phyloP scores from a whole-genome alignment of 345 rosid species.

The rapeseed (Brassica napus) region DNA sequence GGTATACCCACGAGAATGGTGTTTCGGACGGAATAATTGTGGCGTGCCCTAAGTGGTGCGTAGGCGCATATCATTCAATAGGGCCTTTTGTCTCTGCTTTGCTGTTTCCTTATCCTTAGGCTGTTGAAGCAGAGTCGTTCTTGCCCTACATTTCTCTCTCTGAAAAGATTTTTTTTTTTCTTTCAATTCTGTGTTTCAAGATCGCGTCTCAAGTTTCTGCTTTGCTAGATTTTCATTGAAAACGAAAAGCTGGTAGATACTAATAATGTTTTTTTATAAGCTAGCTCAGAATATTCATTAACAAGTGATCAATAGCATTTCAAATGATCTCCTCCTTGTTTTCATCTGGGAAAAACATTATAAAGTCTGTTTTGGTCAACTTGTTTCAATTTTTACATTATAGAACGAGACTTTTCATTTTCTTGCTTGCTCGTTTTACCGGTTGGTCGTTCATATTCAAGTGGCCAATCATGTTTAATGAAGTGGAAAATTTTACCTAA shows the following conservation, averaged over 20 bases:
- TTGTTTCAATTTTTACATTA: too few species aligned
- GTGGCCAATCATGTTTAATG: too few species aligned
- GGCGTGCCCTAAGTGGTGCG: slow-evolving; percentile 38
- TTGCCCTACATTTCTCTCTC: slow-evolving; percentile 22
- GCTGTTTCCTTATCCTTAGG: slow-evolving; percentile 14
- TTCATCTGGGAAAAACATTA: too few species aligned
- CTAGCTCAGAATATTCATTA: neutral
- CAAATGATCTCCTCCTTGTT: too few species aligned
- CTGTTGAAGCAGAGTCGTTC: slow-evolving; percentile 12
- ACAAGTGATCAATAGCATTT: too few species aligned
- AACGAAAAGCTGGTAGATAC: neutral
- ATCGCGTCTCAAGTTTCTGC: neutral
- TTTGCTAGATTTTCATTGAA: neutral
- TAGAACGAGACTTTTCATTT: neutral
- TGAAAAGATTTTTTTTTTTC: neutral
- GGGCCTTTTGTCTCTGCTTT: slow-evolving; percentile 24
- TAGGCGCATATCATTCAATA: slow-evolving; percentile 37
- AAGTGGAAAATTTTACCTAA: too few species aligned
- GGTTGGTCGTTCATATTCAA: neutral
- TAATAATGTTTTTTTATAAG: neutral
- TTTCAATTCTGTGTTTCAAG: too few species aligned
- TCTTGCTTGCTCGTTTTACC: neutral
- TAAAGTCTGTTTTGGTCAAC: too few species aligned
- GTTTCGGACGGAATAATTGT: slow-evolving; percentile 9
- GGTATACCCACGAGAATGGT: slow-evolving; percentile 47